Percentiles rank a stretch among this genome's conserved stretches.
Conservation (phyloP, 495 filamentous ascomycete genomes). For the Aspergillus mulundensis region DNA sequence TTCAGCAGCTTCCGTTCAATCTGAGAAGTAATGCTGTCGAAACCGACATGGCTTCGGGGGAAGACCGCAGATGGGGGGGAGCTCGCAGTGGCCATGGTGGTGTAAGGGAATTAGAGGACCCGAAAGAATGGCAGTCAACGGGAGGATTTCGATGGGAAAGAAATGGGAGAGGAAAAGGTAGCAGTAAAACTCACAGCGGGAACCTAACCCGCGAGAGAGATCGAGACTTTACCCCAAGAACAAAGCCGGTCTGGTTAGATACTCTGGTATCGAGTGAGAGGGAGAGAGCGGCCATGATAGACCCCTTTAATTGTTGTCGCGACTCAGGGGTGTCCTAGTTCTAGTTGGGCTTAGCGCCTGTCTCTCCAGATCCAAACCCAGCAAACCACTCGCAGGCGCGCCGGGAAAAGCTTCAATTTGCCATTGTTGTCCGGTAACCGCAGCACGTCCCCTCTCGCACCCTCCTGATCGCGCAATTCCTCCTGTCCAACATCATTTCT, state of each 20-base stretch:
- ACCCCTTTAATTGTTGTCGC: conserved; percentile 43
- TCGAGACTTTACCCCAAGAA: conserved; percentile 14
- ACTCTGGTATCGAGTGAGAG: conserved; percentile 14
- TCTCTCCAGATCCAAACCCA: conserved; percentile 27
- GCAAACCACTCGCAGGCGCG: conserved; percentile 14
- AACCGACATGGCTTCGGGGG: conserved; percentile 96
- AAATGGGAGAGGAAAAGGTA: neutral
- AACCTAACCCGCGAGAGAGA: conserved; percentile 5
- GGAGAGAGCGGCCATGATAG: conserved; percentile 22
- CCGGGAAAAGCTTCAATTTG: conserved; percentile 20
- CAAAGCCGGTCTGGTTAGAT: conserved; percentile 8
- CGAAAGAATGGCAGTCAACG: conserved; percentile 4
- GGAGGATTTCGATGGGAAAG: neutral
- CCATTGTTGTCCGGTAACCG: conserved; percentile 13
- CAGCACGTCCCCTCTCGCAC: conserved; percentile 2
- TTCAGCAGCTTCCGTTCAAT: conserved; percentile 99
- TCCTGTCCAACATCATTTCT: neutral
- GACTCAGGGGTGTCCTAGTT: conserved; percentile 40
- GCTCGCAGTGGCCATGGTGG: conserved; percentile 52
- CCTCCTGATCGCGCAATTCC: neutral
- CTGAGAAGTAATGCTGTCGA: conserved; percentile 97
- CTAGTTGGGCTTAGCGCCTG: conserved; percentile 29
- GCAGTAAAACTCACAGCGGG: neutral
- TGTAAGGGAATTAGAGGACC: conserved; percentile 7
- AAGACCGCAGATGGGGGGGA: conserved; percentile 61